Percentiles rank a stretch among this genome's conserved stretches.
These are phyloP conservation scores for Lactuca saligna DNA, from an alignment of 129 eudicot species.

Conservation along the genomic window DNA sequence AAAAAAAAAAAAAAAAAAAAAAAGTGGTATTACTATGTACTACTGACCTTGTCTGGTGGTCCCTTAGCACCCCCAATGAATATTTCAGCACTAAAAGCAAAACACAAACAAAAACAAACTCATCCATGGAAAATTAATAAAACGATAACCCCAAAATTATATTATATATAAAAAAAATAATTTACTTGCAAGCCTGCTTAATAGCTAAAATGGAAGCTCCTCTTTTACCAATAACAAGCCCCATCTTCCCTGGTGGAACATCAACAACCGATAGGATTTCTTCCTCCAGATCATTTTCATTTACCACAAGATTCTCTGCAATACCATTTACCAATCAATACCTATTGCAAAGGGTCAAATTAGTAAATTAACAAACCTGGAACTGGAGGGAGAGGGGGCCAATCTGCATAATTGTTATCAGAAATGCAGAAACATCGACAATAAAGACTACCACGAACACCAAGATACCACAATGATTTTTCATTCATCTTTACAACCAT, in stretches of 20 bases:
- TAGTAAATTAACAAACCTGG: slow-evolving; percentile 48
- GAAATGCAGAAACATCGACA: slow-evolving; percentile 83
- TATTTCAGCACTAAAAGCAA: slow-evolving; percentile 76
- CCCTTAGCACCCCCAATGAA: slow-evolving; percentile 88
- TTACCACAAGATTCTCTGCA: slow-evolving; percentile 51
- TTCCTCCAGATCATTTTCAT: slow-evolving; percentile 51
- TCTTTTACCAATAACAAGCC: slow-evolving; percentile 72
- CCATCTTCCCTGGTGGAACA: slow-evolving; percentile 95
- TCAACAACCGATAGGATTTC: slow-evolving; percentile 83
- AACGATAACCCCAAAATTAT: not conserved
- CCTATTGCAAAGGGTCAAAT: not conserved
- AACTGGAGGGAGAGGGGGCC: slow-evolving; percentile 84
- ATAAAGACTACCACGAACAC: slow-evolving; percentile 84
- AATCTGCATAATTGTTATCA: slow-evolving; percentile 65
- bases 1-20: not conserved
- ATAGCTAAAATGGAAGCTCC: slow-evolving; percentile 82
- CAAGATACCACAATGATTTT: slow-evolving; percentile 81
- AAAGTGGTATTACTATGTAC: not conserved
- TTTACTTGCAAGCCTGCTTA: slow-evolving; percentile 87
- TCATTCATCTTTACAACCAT: slow-evolving; percentile 77
- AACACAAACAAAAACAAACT: slow-evolving; percentile 11
- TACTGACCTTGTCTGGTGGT: slow-evolving; percentile 95
- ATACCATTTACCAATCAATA: not conserved
- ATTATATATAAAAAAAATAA: not conserved
- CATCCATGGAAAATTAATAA: slow-evolving; percentile 14